Conservation (phyloP, 2,329 filamentous ascomycete genomes). For the Hawksworthiomyces lignivorus region DNA sequence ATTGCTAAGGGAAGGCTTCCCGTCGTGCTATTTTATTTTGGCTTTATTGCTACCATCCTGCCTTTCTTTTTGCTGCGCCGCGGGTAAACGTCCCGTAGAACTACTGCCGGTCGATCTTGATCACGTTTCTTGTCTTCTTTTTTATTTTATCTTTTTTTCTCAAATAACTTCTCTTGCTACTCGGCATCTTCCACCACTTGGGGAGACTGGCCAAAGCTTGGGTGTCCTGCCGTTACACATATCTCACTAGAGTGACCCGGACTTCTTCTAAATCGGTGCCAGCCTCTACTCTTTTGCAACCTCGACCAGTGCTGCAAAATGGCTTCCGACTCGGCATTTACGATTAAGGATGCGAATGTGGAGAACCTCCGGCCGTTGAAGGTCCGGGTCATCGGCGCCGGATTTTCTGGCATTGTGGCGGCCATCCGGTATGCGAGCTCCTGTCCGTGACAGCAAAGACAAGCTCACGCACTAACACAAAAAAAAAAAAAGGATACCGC, state of each 20-base stretch:
- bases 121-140: not conserved
- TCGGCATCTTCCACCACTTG: too few species aligned
- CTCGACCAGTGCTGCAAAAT: not conserved
- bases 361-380: constrained; percentile 26
- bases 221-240: too few species aligned
- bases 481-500: constrained; percentile 29
- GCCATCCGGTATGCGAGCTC: constrained; percentile 23
- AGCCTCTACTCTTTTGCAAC: not conserved
- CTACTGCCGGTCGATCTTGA: not conserved
- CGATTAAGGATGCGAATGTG: constrained; percentile 21
- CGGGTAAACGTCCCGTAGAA: constrained; percentile 1
- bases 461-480: too few species aligned
- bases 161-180: too few species aligned
- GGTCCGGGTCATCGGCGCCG: constrained; percentile 27
- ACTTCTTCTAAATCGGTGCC: too few species aligned
- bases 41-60: constrained; percentile 3
- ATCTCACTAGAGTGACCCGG: too few species aligned
- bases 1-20: too few species aligned
- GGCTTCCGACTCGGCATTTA: constrained; percentile 8
- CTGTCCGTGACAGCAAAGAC: too few species aligned
- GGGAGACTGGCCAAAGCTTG: too few species aligned
- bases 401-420: constrained; percentile 25
- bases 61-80: constrained; percentile 1
- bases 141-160: not conserved
- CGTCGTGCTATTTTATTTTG: not conserved